phyloP scores from a whole-genome alignment of 208 protist genomes.

The Lotmaria passim region DNA sequence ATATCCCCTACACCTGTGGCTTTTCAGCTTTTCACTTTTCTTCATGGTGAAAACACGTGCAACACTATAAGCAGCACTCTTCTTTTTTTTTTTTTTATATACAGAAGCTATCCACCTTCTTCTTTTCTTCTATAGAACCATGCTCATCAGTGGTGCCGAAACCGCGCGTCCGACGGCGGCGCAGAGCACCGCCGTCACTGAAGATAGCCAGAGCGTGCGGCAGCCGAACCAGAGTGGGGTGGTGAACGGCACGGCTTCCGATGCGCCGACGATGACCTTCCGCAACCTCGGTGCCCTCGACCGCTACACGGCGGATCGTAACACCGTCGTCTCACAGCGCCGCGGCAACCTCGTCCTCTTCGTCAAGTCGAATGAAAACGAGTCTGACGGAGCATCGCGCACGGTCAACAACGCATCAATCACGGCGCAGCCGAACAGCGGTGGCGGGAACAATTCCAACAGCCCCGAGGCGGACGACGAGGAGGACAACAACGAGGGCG shows the following conservation, averaged over 20 bases:
- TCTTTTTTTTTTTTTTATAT: background rate
- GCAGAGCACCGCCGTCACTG: constrained; percentile 7
- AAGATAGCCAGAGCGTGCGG: constrained; percentile 24
- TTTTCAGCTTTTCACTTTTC: too few relatives aligned
- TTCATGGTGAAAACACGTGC: too few relatives aligned
- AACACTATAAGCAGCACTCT: too few relatives aligned
- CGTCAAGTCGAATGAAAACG: constrained; percentile 34
- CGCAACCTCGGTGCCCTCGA: background rate
- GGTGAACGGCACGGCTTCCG: background rate
- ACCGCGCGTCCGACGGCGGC: background rate
- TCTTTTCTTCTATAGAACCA: background rate
- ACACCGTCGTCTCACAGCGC: constrained; percentile 23
- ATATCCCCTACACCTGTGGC: too few relatives aligned
- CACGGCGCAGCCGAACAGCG: background rate
- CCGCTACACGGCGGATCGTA: constrained; percentile 7
- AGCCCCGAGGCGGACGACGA: constrained; percentile 1
- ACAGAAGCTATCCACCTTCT: background rate
- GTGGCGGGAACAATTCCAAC: constrained; percentile 2
- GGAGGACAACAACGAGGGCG: constrained; percentile 1
- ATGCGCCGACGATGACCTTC: constrained; percentile 18
- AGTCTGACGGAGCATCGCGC: constrained; percentile 20
- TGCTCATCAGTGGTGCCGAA: constrained; percentile 12
- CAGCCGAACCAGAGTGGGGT: background rate
- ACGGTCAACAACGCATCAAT: background rate
- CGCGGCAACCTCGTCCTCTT: constrained; percentile 36